Base-by-base conservation (phyloP, 176 grass and related monocot species). In the Carex parvula region DNA sequence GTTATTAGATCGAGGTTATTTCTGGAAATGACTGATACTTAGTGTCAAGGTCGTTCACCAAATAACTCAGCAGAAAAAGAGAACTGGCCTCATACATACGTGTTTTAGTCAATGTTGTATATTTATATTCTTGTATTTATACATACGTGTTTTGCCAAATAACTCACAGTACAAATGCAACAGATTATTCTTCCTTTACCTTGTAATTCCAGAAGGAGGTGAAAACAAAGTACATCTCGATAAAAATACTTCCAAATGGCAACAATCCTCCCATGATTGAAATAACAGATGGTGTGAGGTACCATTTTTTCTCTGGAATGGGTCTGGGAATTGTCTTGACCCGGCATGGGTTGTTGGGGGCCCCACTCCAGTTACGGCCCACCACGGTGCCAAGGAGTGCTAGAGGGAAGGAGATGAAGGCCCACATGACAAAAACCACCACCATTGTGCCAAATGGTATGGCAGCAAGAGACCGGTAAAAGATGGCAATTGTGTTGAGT, bases 121-220 rank as follows among this genome's bases (percentile, higher is more conserved):
- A 29, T 58, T 57, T 57, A 54, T 71, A 39, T 57, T 32, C 20
- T 78, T 78, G 15, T 39, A 39, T 39, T 39, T 39, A 39, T 39
- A 39, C 37, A 39, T 39, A 39, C 5, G 37, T 39, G 37, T 39
- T 39, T 39, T 39, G 5, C 37, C 37, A 39, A 39, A 39, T 39
- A 39, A 39, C 37, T 39, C 37, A 39, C 37, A 39, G 37, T 5
- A 77, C 16, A 32, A 54, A 24, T 42, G 37, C 11, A 48, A 74
- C 9, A 44, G 26, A 44, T 48, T 50, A 60, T 33, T 64, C 3
- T 46, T 79, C 61, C 60, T 11, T 72, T 91, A 98, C 95, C 95
- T 97, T 97, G 80, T 97, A 97, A 83, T 94, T 97, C 95, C 95
- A 97, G 89, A 97, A 97, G 0, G 95, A 98, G 57, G 95, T 98